Percentiles rank a stretch among this genome's conserved stretches.
phyloP scores from a whole-genome alignment of 192 early-diverging fungal genomes.

The Podila epicladia region DNA sequence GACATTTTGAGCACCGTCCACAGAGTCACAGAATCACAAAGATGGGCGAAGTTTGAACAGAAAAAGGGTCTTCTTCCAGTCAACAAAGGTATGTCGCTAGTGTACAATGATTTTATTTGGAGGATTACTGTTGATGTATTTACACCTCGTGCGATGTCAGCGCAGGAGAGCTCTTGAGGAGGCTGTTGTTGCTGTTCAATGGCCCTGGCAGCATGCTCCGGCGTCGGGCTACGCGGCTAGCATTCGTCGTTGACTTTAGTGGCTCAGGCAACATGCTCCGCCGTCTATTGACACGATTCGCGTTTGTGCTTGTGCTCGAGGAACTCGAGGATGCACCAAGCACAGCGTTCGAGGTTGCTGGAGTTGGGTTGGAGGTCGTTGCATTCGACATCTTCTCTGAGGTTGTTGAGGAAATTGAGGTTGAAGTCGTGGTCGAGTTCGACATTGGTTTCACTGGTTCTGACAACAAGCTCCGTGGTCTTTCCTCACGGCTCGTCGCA shows the following conservation, averaged over 20 bases:
- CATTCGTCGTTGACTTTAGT: no score
- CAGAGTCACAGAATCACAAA: not conserved
- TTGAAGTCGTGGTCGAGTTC: not conserved
- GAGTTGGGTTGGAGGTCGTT: constrained; percentile 7
- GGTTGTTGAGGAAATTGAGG: no score
- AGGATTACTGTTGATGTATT: no score
- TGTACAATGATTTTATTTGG: no score
- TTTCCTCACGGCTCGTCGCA: not conserved
- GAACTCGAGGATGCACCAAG: not conserved
- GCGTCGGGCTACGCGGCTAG: not conserved
- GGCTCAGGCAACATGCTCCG: not conserved
- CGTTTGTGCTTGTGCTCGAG: not conserved
- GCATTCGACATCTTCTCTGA: no score
- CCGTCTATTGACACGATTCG: not conserved
- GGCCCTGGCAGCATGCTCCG: not conserved
- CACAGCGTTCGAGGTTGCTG: not conserved
- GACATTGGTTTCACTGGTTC: not conserved
- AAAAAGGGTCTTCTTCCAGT: not conserved
- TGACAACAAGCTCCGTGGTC: not conserved
- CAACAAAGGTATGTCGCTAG: no score
- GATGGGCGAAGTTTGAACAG: constrained; percentile 5
- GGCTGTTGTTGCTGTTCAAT: not conserved
- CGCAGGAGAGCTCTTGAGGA: not conserved
- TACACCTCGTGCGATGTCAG: constrained; percentile 1
- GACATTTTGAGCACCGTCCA: not conserved